Evolutionary conservation across 2,329 filamentous ascomycete species (phyloP).

Genomic region (Ciborinia camelliae): DNA sequence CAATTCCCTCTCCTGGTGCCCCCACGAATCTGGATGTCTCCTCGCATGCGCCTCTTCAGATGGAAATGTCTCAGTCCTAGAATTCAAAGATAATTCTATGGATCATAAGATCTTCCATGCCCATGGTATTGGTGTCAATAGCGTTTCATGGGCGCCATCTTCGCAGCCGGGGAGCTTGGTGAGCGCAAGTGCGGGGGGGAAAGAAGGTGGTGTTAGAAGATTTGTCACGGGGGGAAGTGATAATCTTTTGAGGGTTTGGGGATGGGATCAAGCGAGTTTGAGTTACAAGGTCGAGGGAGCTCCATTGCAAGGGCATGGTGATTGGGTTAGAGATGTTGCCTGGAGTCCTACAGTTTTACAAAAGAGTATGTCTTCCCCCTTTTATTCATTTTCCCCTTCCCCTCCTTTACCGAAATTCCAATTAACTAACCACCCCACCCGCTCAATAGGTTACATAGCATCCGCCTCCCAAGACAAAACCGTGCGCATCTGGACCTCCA

Average conservation of each 20-base stretch:
- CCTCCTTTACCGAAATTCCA: neutral
- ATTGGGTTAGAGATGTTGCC: constrained; percentile 97
- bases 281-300: constrained; percentile 60
- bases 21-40: constrained; percentile 90
- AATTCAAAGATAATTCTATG: constrained; percentile 96
- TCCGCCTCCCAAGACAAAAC: constrained; percentile 95
- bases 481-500: constrained; percentile 92
- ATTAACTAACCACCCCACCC: neutral
- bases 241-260: constrained; percentile 91
- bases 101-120: constrained; percentile 85
- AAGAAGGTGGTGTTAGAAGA: constrained; percentile 59
- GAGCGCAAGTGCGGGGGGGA: constrained; percentile 58
- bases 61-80: constrained; percentile 87
- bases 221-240: constrained; percentile 96
- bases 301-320: constrained; percentile 74
- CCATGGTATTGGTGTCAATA: constrained; percentile 92
- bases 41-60: constrained; percentile 93
- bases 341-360: constrained; percentile 95
- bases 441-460: constrained; percentile 76
- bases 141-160: constrained; percentile 90
- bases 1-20: constrained; percentile 97
- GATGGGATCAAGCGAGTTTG: constrained; percentile 63
- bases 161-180: constrained; percentile 80
- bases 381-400: too few species aligned
- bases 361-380: constrained; percentile 46